These are phyloP conservation scores for Verticillium longisporum DNA, from an alignment of 2,329 filamentous ascomycete genomes.

Conservation along the genomic window DNA sequence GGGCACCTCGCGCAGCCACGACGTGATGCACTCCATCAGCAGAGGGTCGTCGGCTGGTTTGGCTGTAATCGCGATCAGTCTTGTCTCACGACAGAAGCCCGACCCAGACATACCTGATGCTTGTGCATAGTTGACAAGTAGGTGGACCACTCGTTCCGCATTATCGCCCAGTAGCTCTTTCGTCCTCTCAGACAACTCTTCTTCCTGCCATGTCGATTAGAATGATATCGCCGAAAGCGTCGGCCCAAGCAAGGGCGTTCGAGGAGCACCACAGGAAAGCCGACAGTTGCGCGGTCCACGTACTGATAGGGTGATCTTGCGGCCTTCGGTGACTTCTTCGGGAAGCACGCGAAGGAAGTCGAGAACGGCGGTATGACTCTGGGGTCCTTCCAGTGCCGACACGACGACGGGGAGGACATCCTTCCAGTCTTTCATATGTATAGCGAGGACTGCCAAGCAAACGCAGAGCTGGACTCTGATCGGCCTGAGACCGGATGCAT, in stretches of 20 bases:
- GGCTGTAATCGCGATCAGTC: slow-evolving; percentile 36
- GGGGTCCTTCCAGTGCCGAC: slow-evolving; percentile 65
- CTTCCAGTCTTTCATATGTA: slow-evolving; percentile 95
- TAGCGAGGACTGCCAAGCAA: slow-evolving; percentile 87
- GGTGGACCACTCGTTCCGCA: slow-evolving; percentile 74
- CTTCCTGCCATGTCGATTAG: slow-evolving; percentile 68
- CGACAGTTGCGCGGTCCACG: slow-evolving; percentile 59
- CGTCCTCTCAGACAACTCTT: slow-evolving; percentile 82
- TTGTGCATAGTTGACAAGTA: slow-evolving; percentile 85
- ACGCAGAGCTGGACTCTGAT: slow-evolving; percentile 91
- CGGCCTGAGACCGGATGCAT: slow-evolving; percentile 73
- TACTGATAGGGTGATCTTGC: slow-evolving; percentile 99
- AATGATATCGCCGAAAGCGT: slow-evolving; percentile 29
- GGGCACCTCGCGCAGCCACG: slow-evolving; percentile 92
- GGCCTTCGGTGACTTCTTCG: slow-evolving; percentile 97
- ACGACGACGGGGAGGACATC: slow-evolving; percentile 82
- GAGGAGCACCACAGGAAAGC: slow-evolving; percentile 25
- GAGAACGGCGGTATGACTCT: slow-evolving; percentile 79
- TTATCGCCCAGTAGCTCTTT: slow-evolving; percentile 88
- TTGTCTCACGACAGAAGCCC: not conserved
- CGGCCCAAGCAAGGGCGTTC: slow-evolving; percentile 27
- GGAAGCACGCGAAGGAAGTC: slow-evolving; percentile 96
- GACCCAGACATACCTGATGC: slow-evolving; percentile 64
- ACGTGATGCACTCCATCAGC: slow-evolving; percentile 90
- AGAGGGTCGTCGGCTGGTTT: slow-evolving; percentile 79